Percentiles rank a stretch among this genome's conserved stretches.
Evolutionary conservation across 208 protist species (phyloP).

Genomic region (Trypanosoma melophagium): DNA sequence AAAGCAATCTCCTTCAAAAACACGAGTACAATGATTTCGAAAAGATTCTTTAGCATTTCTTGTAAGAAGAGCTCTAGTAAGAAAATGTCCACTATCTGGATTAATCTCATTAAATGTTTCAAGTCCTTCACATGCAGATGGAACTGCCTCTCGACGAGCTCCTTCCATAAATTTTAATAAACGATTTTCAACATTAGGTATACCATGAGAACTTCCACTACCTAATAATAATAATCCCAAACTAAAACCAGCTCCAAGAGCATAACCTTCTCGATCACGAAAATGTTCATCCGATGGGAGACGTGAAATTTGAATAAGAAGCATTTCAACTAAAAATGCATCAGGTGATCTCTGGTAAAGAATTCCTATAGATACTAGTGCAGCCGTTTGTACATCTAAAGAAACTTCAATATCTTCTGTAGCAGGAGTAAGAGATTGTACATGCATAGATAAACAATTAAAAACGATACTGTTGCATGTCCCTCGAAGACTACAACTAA

Average conservation of each 20-base stretch:
- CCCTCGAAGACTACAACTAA: slow-evolving; percentile 86
- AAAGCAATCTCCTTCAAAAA: slow-evolving; percentile 81
- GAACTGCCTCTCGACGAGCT: slow-evolving; percentile 43
- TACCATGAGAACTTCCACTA: slow-evolving; percentile 46
- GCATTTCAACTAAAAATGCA: slow-evolving; percentile 75
- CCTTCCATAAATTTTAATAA: slow-evolving; percentile 79
- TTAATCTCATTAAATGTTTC: slow-evolving; percentile 59
- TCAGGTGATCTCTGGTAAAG: slow-evolving; percentile 69
- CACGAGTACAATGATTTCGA: slow-evolving; percentile 50
- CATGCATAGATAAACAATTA: slow-evolving; percentile 84
- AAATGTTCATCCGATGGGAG: slow-evolving; percentile 88
- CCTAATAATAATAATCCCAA: slow-evolving; percentile 79
- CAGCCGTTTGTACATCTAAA: slow-evolving; percentile 78
- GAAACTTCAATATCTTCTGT: slow-evolving; percentile 85
- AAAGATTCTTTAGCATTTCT: slow-evolving; percentile 47
- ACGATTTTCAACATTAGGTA: slow-evolving; percentile 55
- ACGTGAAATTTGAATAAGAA: slow-evolving; percentile 82
- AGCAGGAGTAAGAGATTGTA: slow-evolving; percentile 78
- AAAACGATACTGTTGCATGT: slow-evolving; percentile 78
- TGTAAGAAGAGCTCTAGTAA: slow-evolving; percentile 53
- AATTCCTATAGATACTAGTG: slow-evolving; percentile 75
- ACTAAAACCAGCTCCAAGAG: slow-evolving; percentile 70
- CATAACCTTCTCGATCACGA: slow-evolving; percentile 75
- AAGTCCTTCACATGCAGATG: slow-evolving; percentile 50
- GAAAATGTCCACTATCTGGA: slow-evolving; percentile 51